These are phyloP conservation scores for Annona squamosa DNA, from an alignment of 164 flowering plant genomes.

Conservation along the genomic window DNA sequence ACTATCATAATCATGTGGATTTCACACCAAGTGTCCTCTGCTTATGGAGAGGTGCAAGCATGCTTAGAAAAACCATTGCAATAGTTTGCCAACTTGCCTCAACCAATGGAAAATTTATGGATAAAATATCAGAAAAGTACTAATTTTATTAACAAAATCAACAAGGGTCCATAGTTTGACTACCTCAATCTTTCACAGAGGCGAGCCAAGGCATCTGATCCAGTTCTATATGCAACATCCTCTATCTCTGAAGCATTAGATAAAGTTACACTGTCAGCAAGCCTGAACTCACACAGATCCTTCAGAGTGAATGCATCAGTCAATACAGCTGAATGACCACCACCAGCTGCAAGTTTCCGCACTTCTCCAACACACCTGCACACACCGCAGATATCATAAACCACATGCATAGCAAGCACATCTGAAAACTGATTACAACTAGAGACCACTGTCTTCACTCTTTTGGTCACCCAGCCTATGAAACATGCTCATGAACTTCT, in stretches of 20 bases:
- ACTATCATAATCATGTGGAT: too few species aligned
- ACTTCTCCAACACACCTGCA: conserved; percentile 94
- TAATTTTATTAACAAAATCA: neutral
- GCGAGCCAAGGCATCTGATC: conserved; percentile 91
- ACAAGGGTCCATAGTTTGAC: neutral
- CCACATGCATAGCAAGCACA: neutral
- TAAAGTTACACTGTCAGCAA: conserved; percentile 65
- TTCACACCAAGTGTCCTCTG: neutral
- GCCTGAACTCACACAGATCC: conserved; percentile 85
- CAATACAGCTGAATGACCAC: conserved; percentile 95
- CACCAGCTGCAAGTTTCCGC: conserved; percentile 91
- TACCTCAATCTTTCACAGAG: conserved; percentile 92
- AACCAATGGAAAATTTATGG: neutral
- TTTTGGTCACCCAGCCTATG: neutral
- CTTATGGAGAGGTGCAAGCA: neutral
- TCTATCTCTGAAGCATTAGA: conserved; percentile 64
- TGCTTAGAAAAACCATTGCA: neutral
- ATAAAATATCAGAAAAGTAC: neutral
- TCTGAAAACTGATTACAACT: neutral
- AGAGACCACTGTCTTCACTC: neutral
- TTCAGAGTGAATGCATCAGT: conserved; percentile 93
- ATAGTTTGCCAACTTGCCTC: neutral
- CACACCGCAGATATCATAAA: conserved; percentile 1
- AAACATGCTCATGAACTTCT: neutral
- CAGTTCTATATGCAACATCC: conserved; percentile 82